Conservation (phyloP, 192 early-diverging fungal genomes). For the Dimargaris cristalligena region DNA sequence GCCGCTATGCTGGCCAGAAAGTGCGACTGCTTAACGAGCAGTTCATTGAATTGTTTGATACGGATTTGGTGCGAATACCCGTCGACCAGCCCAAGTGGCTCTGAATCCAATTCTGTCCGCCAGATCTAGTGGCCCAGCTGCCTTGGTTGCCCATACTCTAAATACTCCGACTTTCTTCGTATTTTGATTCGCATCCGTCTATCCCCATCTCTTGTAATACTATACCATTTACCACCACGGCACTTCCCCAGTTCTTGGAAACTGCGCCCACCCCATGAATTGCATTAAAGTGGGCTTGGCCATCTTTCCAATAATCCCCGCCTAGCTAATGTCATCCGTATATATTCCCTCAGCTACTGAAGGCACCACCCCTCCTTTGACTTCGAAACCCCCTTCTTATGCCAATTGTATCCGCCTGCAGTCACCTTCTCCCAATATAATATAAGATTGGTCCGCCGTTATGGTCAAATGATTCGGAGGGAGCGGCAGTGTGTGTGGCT, state of each 20-base stretch:
- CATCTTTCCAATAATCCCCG: not conserved
- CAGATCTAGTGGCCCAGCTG: not conserved
- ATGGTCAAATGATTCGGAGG: no score
- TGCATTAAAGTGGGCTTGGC: not conserved
- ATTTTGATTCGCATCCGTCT: not conserved
- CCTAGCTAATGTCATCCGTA: not conserved
- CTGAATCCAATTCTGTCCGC: slow-evolving; percentile 19
- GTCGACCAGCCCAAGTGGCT: slow-evolving; percentile 59
- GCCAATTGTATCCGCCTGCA: no score
- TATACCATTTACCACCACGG: not conserved
- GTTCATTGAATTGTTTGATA: slow-evolving; percentile 92
- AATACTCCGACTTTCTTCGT: not conserved
- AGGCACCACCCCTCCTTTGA: no score
- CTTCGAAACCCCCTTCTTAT: no score
- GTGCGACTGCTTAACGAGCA: slow-evolving; percentile 94
- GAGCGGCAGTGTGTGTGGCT: no score
- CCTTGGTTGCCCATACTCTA: not conserved
- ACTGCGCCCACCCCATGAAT: not conserved
- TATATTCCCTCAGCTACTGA: no score
- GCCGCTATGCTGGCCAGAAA: slow-evolving; percentile 89
- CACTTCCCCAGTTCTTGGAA: not conserved
- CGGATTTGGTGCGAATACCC: slow-evolving; percentile 77
- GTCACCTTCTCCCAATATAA: no score
- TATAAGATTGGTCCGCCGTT: no score
- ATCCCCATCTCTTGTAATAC: not conserved